These are phyloP conservation scores for Lentinula raphanica DNA, from an alignment of 768 basidiomycete genomes.

Conservation along the genomic window DNA sequence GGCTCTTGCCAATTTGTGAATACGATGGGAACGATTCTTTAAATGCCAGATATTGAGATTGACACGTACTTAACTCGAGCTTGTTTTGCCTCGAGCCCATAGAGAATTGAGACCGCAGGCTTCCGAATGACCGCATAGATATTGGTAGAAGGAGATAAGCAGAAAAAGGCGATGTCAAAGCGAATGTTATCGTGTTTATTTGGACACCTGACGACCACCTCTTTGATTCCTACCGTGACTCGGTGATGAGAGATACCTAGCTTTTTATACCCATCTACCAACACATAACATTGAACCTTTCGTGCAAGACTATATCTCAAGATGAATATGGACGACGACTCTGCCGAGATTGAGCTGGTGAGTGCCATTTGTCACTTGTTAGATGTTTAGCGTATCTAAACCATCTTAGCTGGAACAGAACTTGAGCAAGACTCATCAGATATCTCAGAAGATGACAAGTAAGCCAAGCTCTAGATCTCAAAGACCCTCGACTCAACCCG, in stretches of 20 bases:
- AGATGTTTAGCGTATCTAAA: background rate
- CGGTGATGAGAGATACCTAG: too few species aligned
- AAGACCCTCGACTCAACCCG: conserved; percentile 10
- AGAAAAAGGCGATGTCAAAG: background rate
- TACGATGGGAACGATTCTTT: too few species aligned
- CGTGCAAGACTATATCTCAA: too few species aligned
- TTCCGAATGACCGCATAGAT: background rate
- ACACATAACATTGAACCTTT: too few species aligned
- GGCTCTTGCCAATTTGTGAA: background rate
- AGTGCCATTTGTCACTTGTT: conserved; percentile 8
- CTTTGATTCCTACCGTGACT: too few species aligned
- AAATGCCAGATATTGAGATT: too few species aligned
- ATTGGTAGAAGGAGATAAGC: background rate
- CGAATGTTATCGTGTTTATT: background rate
- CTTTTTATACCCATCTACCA: too few species aligned
- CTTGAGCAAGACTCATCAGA: conserved; percentile 77
- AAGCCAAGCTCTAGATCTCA: conserved; percentile 20
- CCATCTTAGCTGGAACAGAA: conserved; percentile 74
- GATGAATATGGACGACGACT: conserved; percentile 33
- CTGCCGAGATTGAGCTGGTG: conserved; percentile 53
- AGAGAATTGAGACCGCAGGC: background rate
- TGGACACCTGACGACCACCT: background rate
- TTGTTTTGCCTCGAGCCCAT: too few species aligned
- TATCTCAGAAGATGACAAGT: conserved; percentile 86
- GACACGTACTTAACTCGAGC: too few species aligned